Percentiles rank a stretch among this genome's conserved stretches.
Evolutionary conservation across 495 filamentous ascomycete species (phyloP).

Genomic region (Penicillium herquei): DNA sequence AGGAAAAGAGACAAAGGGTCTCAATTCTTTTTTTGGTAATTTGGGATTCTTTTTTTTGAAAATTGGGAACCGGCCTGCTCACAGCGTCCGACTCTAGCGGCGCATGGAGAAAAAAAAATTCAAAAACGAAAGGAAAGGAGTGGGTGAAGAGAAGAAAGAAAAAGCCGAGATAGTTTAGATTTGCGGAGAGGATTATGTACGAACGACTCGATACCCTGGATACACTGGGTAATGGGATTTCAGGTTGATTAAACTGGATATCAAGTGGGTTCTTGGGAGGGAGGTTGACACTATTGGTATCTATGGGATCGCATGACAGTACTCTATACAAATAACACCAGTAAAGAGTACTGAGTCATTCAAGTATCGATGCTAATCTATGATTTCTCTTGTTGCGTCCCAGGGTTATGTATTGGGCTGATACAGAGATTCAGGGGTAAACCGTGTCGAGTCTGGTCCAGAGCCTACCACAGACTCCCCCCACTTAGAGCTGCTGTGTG

Average conservation of each 20-base stretch:
- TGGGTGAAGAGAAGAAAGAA: slow-evolving; percentile 16
- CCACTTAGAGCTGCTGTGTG: slow-evolving; percentile 26
- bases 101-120: slow-evolving; percentile 33
- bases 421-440: slow-evolving; percentile 31
- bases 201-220: not conserved
- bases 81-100: slow-evolving; percentile 43
- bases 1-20: slow-evolving; percentile 7
- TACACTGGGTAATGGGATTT: not conserved
- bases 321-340: too few species aligned
- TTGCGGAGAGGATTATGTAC: slow-evolving; percentile 9
- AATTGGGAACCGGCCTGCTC: slow-evolving; percentile 40
- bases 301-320: too few species aligned
- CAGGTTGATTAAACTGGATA: not conserved
- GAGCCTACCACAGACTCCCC: slow-evolving; percentile 10
- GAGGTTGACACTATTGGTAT: too few species aligned
- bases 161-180: slow-evolving; percentile 1
- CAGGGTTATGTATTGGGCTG: not conserved
- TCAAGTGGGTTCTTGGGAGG: not conserved
- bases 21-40: not conserved
- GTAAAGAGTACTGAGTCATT: too few species aligned
- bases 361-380: not conserved
- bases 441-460: slow-evolving; percentile 10
- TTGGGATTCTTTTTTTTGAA: slow-evolving; percentile 14
- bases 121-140: slow-evolving; percentile 20
- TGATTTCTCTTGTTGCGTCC: not conserved